Evolutionary conservation across 2,329 filamentous ascomycete genomes (phyloP), one percentile per base, ranked within the genome.

Genomic region (Colletotrichum eleusines): DNA sequence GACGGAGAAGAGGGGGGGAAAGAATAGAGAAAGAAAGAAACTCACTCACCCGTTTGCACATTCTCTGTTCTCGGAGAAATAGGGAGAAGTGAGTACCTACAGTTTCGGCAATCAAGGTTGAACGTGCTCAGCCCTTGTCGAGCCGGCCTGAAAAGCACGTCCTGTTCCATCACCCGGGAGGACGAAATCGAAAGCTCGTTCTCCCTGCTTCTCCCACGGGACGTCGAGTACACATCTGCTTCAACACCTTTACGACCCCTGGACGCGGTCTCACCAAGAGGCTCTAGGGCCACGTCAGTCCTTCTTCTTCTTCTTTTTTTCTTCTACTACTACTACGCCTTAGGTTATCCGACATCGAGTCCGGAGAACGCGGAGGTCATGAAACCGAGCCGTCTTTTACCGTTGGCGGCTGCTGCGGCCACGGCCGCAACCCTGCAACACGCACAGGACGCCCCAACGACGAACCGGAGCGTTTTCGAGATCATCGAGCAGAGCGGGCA

Each of bases 321-420:
- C 8, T 44, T n/a, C 42, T 44, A n/a, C 18, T 44, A 9, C 63
- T 11, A 26, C 51, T 8, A 23, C 63, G 5, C 31, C 35, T 33
- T 53, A 26, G 48, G 8, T 26, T n/a, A 38, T 3, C n/a, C 6
- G 40, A 53, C 23, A 44, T 14, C 7, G 12, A 18, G 11, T 8
- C 20, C 20, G 33, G 14, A n/a, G 46, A 57, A 18, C 0, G 16
- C n/a, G 5, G 63, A 53, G 44, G 58, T 23, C 8, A 71, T 71
- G 68, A 71, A 38, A 16, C 23, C 58, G 8, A 33, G 40, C 16
- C 2, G 8, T 42, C 18, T 71, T 11, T 16, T 66, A 7, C 60
- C 69, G 1, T 23, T 65, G n/a, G 54, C 54, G 35, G 48, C 66
- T 16, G 16, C 40, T 16, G 38, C 38, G 3, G 40, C 16, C 33